Percentiles rank a stretch among this genome's conserved stretches.
phyloP scores from a whole-genome alignment of 192 early-diverging fungal species.

The Coemansia sp. region DNA sequence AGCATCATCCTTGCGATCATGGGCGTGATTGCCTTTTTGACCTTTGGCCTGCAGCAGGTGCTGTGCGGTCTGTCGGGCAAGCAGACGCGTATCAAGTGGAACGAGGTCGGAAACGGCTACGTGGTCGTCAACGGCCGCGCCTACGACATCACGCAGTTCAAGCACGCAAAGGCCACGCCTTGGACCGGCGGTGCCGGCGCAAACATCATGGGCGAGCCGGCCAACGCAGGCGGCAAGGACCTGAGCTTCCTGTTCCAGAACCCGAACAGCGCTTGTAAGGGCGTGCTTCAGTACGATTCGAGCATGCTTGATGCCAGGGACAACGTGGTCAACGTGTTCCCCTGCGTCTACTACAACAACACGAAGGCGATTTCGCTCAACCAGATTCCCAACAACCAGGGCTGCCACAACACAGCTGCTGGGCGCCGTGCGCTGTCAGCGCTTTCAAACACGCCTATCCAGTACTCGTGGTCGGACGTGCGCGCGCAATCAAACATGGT shows the following conservation, averaged over 20 bases:
- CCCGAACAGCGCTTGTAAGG: slow-evolving; percentile 69
- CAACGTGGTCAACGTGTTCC: slow-evolving; percentile 67
- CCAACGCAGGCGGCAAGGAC: slow-evolving; percentile 69
- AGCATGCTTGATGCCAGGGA: slow-evolving; percentile 23
- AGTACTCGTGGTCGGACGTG: slow-evolving; percentile 72
- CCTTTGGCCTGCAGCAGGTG: slow-evolving; percentile 77
- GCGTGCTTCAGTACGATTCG: slow-evolving; percentile 44
- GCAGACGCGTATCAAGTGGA: slow-evolving; percentile 54
- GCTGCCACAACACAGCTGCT: slow-evolving; percentile 63
- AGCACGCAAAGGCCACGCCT: slow-evolving; percentile 55
- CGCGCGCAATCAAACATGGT: slow-evolving; percentile 61
- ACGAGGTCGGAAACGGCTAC: slow-evolving; percentile 58
- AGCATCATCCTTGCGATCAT: slow-evolving; percentile 77
- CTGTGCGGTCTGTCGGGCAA: slow-evolving; percentile 58
- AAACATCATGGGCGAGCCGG: slow-evolving; percentile 59
- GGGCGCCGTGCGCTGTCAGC: slow-evolving; percentile 48
- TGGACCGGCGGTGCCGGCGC: slow-evolving; percentile 49
- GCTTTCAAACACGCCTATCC: slow-evolving; percentile 57
- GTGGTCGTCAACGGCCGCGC: slow-evolving; percentile 66
- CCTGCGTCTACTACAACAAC: slow-evolving; percentile 66
- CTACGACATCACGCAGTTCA: slow-evolving; percentile 63
- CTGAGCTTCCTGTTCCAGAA: slow-evolving; percentile 79
- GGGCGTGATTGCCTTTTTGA: slow-evolving; percentile 76
- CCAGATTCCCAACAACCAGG: slow-evolving; percentile 56
- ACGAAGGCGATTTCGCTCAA: slow-evolving; percentile 44